phyloP scores from a whole-genome alignment of 2,329 filamentous ascomycete species.

The Aphanoascus verrucosus region DNA sequence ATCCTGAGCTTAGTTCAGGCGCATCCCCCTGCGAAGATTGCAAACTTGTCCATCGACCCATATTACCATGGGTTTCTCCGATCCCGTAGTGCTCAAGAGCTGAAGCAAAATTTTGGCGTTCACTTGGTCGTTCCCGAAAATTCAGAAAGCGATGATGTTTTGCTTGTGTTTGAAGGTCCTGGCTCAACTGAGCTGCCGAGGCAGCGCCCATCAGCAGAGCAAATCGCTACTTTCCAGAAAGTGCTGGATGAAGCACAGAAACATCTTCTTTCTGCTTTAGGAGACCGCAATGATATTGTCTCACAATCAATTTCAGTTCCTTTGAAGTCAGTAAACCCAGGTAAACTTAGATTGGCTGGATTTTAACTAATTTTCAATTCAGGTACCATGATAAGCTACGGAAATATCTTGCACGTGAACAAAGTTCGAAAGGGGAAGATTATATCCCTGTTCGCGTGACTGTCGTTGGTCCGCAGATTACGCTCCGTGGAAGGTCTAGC shows the following conservation, averaged over 20 bases:
- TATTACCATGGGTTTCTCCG: slow-evolving; percentile 41
- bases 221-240: slow-evolving; percentile 47
- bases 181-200: slow-evolving; percentile 6
- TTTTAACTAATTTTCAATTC: slow-evolving; percentile 2
- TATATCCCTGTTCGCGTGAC: slow-evolving; percentile 48
- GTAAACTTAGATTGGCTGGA: neutral
- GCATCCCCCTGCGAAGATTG: slow-evolving; percentile 37
- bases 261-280: slow-evolving; percentile 44
- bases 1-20: slow-evolving; percentile 41
- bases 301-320: slow-evolving; percentile 45
- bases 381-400: slow-evolving; percentile 53
- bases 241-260: slow-evolving; percentile 49
- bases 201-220: slow-evolving; percentile 44
- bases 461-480: slow-evolving; percentile 46
- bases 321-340: slow-evolving; percentile 33
- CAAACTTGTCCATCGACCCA: slow-evolving; percentile 38
- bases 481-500: slow-evolving; percentile 64
- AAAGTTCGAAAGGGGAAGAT: slow-evolving; percentile 40
- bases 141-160: slow-evolving; percentile 29
- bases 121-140: slow-evolving; percentile 41
- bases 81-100: slow-evolving; percentile 28
- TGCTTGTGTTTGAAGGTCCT: slow-evolving; percentile 43
- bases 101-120: slow-evolving; percentile 38
- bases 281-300: slow-evolving; percentile 46
- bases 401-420: slow-evolving; percentile 48